Percentiles rank a stretch among this genome's conserved stretches.
Conservation (phyloP, 768 basidiomycete genomes). For the Leccinellum luteum region DNA sequence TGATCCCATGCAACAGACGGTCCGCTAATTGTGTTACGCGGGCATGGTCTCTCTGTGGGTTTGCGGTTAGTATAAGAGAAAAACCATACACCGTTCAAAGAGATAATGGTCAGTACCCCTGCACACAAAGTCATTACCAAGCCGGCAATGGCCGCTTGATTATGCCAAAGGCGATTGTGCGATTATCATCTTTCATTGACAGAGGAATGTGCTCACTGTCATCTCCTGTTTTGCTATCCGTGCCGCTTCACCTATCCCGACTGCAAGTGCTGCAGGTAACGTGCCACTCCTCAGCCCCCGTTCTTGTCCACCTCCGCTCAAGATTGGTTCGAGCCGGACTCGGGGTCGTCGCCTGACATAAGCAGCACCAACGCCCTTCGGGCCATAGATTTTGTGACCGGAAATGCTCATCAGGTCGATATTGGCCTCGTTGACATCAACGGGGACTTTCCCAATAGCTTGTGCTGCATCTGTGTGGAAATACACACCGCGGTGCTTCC, state of each 20-base stretch:
- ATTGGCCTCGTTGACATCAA: conserved; percentile 94
- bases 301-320: conserved; percentile 97
- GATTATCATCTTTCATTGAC: conserved; percentile 43
- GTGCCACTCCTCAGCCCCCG: conserved; percentile 95
- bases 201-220: conserved; percentile 59
- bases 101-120: conserved; percentile 81
- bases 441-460: conserved; percentile 84
- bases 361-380: conserved; percentile 92
- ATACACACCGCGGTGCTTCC: conserved; percentile 86
- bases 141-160: conserved; percentile 51
- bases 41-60: conserved; percentile 69
- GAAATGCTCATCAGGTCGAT: conserved; percentile 95
- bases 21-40: conserved; percentile 74
- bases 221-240: conserved; percentile 91
- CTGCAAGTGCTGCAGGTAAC: conserved; percentile 79
- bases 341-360: conserved; percentile 92
- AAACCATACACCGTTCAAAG: neutral
- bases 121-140: conserved; percentile 73
- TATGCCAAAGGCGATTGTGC: conserved; percentile 39
- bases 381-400: conserved; percentile 97
- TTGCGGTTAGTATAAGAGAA: conserved; percentile 1
- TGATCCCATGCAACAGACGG: conserved; percentile 78
- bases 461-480: conserved; percentile 99
- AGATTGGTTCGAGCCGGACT: conserved; percentile 90
- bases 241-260: conserved; percentile 94